Base-by-base conservation (phyloP, 202 grass and related monocot genomes). In the Dendrocalamus latiflorus region DNA sequence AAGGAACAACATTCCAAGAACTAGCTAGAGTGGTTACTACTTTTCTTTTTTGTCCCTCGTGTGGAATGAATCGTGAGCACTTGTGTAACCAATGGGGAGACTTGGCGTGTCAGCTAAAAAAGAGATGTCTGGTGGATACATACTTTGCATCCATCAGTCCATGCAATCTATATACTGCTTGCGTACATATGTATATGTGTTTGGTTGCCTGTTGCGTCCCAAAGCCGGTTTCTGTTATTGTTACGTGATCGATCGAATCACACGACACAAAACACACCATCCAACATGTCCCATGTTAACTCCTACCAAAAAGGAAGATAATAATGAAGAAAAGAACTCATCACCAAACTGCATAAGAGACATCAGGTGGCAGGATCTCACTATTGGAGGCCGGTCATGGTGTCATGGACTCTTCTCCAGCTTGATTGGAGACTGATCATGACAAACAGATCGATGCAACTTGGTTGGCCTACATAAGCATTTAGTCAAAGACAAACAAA, bases 341-440 rank as follows among this genome's bases (percentile, higher is more conserved):
- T 59, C 58, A 86, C 77, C 87, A 58, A 77, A 71, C 77, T 57
- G 37, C 37, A 8, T 62, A 3, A 48, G 66, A 18, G 57, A 53
- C 44, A 18, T 42, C 38, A 65, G 39, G 39, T 34, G n/a, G n/a
- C n/a, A n/a, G n/a, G n/a, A n/a, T n/a, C n/a, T n/a, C n/a, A n/a
- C n/a, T n/a, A n/a, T n/a, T n/a, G n/a, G n/a, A n/a, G n/a, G n/a
- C n/a, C n/a, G n/a, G 28, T 30, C 28, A 30, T 30, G 28, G 28
- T 30, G 28, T 30, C 30, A 30, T 30, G 30, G 30, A 30, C 30
- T 30, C 30, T 30, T 30, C 30, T 30, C 30, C 30, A 30, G 30
- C 2, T 30, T 30, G 30, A 30, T 30, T 30, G 30, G 30, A 30
- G 30, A 30, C 30, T 21, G 69, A 9, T 21, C 70, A 75, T 30